Evolutionary conservation across 352 stramenopile species (phyloP).

Genomic region (Phytophthora litchii): DNA sequence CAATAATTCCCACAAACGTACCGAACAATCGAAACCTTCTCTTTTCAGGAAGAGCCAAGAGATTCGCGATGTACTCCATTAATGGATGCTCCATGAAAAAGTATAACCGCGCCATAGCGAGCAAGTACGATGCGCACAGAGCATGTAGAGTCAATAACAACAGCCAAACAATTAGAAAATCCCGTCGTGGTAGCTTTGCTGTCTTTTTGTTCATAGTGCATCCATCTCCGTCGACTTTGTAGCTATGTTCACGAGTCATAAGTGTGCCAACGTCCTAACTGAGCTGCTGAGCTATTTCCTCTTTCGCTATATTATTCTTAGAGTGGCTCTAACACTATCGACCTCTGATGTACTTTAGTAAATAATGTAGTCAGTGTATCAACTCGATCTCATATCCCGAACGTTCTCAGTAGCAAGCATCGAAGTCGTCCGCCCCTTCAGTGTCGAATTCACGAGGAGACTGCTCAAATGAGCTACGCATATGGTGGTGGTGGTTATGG

Average conservation of each 20-base stretch:
- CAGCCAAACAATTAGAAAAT: slow-evolving; percentile 7
- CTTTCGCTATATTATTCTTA: no score
- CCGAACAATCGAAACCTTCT: slow-evolving; percentile 6
- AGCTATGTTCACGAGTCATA: background rate
- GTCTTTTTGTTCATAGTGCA: background rate
- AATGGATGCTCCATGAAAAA: slow-evolving; percentile 3
- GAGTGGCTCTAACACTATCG: no score
- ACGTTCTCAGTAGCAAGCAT: no score
- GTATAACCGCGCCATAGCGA: slow-evolving; percentile 1
- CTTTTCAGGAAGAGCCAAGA: slow-evolving; percentile 2
- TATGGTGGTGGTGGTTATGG: slow-evolving; percentile 33
- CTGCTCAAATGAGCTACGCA: slow-evolving; percentile 18
- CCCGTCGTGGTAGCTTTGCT: background rate
- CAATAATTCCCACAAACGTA: background rate
- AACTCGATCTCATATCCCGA: no score
- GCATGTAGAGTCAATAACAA: slow-evolving; percentile 8
- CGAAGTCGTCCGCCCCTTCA: slow-evolving; percentile 6
- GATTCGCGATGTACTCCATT: slow-evolving; percentile 1
- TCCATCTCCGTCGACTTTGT: background rate
- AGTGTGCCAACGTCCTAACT: no score
- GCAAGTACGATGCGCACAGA: slow-evolving; percentile 7
- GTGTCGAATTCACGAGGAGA: background rate
- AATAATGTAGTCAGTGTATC: no score
- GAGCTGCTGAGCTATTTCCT: no score
- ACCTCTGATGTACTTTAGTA: no score